Conservation (phyloP, 1,139 yeast species). For the Candida freyschussii region DNA sequence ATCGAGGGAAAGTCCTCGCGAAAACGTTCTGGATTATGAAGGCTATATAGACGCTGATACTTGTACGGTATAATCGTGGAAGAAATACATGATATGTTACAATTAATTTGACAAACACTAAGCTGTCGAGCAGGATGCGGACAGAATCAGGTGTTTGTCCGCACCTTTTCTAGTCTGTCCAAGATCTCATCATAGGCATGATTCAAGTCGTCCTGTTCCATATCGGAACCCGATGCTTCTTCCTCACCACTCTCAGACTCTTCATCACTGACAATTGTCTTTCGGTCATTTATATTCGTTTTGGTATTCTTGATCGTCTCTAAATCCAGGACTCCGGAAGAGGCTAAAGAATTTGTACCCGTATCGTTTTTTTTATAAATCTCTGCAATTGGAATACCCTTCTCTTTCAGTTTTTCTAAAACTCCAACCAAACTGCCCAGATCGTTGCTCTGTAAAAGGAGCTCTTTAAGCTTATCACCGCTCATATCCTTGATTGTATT, state of each 20-base stretch:
- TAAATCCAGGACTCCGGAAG: constrained; percentile 12
- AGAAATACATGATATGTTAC: no score
- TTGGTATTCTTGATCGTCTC: constrained; percentile 20
- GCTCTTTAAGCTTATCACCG: constrained; percentile 51
- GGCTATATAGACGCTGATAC: no score
- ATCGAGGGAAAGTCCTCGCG: no score
- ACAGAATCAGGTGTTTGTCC: constrained; percentile 24
- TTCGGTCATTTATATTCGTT: constrained; percentile 10
- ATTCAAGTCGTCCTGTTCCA: constrained; percentile 33
- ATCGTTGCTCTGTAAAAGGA: constrained; percentile 47
- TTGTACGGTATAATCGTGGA: no score
- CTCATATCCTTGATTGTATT: constrained; percentile 28
- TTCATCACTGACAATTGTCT: constrained; percentile 13
- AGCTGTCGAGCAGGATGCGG: no score
- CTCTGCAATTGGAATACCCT: constrained; percentile 48
- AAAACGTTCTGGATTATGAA: no score
- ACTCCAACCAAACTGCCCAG: constrained; percentile 47
- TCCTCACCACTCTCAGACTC: constrained; percentile 15
- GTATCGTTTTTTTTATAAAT: constrained; percentile 50
- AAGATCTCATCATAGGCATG: constrained; percentile 50
- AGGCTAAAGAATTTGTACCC: constrained; percentile 5
- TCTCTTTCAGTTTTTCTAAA: constrained; percentile 43
- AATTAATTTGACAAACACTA: no score
- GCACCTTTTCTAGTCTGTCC: constrained; percentile 36
- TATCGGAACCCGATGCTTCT: constrained; percentile 11